Evolutionary conservation across 208 protist genomes (phyloP), one percentile per base, ranked within the genome.

Genomic region (Wallacemonas sp.): DNA sequence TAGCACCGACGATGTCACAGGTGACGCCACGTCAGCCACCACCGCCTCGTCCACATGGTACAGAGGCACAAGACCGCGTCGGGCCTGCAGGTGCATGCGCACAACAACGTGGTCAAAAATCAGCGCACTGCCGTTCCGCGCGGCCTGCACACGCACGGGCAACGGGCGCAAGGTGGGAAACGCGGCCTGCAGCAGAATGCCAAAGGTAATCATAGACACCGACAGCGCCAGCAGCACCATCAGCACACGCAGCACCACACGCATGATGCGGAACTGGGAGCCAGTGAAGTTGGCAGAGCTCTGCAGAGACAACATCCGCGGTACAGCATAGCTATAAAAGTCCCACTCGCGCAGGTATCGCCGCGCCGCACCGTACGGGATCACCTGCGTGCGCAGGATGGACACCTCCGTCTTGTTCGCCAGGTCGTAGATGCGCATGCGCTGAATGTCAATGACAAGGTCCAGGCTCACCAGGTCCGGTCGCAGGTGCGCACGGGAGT

Each of bases 31-130:
- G 6, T 9, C 54, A 12, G 10, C 27, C n/a, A 17, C 32, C 19
- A 44, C 45, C n/a, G 22, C 33, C 29, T 29, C 22, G 8, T 9
- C 21, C 19, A 4, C 27, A 24, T 32, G 34, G 6, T 10, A 12
- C 24, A 38, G 13, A 12, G 15, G 12, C 5, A 8, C 50, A 26
- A 9, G 10, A 19, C 53, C 32, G 26, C 32, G 41, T 26, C 34
- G 45, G 30, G 84, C 83, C 19, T 87, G 41, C n/a, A 94, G 65
- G 60, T 87, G 74, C 78, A 91, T 83, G 36, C 75, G 76, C 32
- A 90, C 54, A n/a, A 94, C 76, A 68, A 94, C 85, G 68, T 94
- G 87, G 66, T 94, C 82, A 30, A 94, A 78, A 19, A 69, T 76
- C 21, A 91, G 79, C 32, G 66, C 29, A 63, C 73, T 76, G 41